These are phyloP conservation scores for Grosmannia penicillata DNA, from an alignment of 2,329 filamentous ascomycete genomes.

Conservation along the genomic window DNA sequence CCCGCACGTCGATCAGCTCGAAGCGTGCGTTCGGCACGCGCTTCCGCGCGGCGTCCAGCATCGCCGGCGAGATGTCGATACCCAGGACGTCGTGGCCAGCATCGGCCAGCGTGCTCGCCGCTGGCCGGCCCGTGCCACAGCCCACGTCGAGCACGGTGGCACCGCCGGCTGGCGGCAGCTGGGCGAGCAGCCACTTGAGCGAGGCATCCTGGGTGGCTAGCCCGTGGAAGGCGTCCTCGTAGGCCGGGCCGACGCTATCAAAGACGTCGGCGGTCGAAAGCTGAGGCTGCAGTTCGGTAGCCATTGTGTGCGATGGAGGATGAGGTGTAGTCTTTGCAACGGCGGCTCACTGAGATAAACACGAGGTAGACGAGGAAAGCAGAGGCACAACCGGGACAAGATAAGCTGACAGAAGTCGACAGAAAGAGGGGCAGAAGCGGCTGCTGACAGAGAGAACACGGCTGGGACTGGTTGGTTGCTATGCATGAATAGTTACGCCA, in stretches of 20 bases:
- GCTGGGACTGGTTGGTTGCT: too few relatives aligned
- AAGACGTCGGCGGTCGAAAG: conserved; percentile 13
- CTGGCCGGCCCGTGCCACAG: conserved; percentile 16
- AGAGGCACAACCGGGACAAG: too few relatives aligned
- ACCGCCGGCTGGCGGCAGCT: conserved; percentile 7
- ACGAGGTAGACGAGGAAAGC: too few relatives aligned
- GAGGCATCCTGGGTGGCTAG: conserved; percentile 11
- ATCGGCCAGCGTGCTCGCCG: conserved; percentile 12
- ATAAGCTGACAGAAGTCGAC: too few relatives aligned
- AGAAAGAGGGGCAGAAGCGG: too few relatives aligned
- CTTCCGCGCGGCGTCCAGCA: conserved; percentile 12
- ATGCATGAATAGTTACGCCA: too few relatives aligned
- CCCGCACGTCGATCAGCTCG: conserved; percentile 13
- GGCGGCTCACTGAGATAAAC: too few relatives aligned
- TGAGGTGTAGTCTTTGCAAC: background rate
- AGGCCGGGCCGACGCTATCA: conserved; percentile 14
- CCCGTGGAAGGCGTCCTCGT: conserved; percentile 15
- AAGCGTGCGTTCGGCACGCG: conserved; percentile 14
- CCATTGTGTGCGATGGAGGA: background rate
- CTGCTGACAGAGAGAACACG: too few relatives aligned
- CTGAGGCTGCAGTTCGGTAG: background rate
- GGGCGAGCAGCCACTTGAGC: conserved; percentile 13
- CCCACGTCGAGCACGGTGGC: conserved; percentile 14
- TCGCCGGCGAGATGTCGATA: conserved; percentile 15
- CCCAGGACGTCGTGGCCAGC: conserved; percentile 16